These are phyloP conservation scores for Chenopodium formosanum DNA, from an alignment of 148 eudicot genomes.

Conservation along the genomic window DNA sequence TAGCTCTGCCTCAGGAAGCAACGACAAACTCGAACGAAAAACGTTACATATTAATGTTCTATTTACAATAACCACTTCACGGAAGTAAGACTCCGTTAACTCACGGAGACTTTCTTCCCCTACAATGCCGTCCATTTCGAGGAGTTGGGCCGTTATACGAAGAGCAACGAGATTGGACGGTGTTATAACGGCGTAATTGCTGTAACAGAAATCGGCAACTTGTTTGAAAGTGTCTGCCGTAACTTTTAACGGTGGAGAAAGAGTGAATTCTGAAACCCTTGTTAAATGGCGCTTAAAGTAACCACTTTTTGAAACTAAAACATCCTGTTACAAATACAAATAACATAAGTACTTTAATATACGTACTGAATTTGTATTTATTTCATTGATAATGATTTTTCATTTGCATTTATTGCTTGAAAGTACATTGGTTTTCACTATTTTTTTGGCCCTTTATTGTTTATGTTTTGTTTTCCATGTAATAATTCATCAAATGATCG, in stretches of 20 bases:
- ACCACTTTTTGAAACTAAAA: conserved; percentile 49
- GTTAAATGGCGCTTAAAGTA: conserved; percentile 63
- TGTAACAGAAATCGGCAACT: conserved; percentile 73
- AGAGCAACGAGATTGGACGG: conserved; percentile 69
- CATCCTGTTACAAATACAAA: conserved; percentile 38
- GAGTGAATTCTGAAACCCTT: conserved; percentile 44
- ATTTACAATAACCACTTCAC: conserved; percentile 39
- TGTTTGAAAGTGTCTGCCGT: conserved; percentile 58
- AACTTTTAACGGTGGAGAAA: conserved; percentile 70
- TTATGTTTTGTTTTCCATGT: background rate
- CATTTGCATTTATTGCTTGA: background rate
- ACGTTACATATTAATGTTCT: conserved; percentile 43
- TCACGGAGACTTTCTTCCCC: conserved; percentile 38
- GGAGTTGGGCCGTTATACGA: conserved; percentile 53
- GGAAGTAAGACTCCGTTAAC: conserved; percentile 61
- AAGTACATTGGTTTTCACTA: background rate
- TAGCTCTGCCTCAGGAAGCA: conserved; percentile 80
- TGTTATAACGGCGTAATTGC: conserved; percentile 42
- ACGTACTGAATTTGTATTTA: background rate
- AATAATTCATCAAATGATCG: background rate
- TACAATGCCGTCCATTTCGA: conserved; percentile 34
- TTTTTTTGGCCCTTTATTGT: background rate
- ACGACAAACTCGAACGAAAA: conserved; percentile 45
- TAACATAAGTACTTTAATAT: background rate
- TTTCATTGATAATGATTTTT: background rate